Evolutionary conservation across 345 rosid species (phyloP), one percentile per base, ranked within the genome.

Genomic region (Psidium guajava): DNA sequence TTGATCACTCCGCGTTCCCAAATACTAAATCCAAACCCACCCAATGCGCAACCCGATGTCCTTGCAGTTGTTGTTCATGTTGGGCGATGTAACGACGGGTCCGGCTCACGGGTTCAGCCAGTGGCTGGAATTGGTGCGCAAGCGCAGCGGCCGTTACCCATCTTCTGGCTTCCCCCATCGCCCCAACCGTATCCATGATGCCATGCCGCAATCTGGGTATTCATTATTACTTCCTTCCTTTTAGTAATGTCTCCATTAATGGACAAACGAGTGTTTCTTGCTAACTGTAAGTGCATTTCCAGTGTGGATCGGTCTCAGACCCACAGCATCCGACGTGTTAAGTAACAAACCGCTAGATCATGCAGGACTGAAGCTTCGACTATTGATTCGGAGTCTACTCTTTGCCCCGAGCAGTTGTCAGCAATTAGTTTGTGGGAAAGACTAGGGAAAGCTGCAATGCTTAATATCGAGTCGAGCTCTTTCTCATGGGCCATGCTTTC

Each of bases 121-220:
- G 94, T 97, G 99, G 99, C 91, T 97, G 93, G 98, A 96, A 87
- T 91, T 93, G 89, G 99, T 97, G 89, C 99, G 99, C 92, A 97
- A 94, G 87, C 94, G 99, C 51, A 96, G 96, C 85, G 93, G 91
- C 87, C 90, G 88, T 87, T 86, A 92, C 88, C 95, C 95, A 52
- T 89, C 95, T 85, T 94, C 99, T 81, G 98, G 98, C 64, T 96
- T 96, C 90, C 99, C 96, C 81, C 95, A 90, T 88, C 95, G 97
- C 82, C 84, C 89, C 87, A 73, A 90, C 81, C 85, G 90, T 93
- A 94, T 89, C 89, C 51, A 85, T 83, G 83, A 75, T 54, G 28
- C 80, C 54, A 55, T 85, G 84, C 84, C 87, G 44, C 49, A 55
- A 47, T 75, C 86, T 82, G 50, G 84, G 83, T 84, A 84, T 61